These are phyloP conservation scores for Secale cereale DNA, from an alignment of 176 grass and related monocot genomes.

Conservation along the genomic window DNA sequence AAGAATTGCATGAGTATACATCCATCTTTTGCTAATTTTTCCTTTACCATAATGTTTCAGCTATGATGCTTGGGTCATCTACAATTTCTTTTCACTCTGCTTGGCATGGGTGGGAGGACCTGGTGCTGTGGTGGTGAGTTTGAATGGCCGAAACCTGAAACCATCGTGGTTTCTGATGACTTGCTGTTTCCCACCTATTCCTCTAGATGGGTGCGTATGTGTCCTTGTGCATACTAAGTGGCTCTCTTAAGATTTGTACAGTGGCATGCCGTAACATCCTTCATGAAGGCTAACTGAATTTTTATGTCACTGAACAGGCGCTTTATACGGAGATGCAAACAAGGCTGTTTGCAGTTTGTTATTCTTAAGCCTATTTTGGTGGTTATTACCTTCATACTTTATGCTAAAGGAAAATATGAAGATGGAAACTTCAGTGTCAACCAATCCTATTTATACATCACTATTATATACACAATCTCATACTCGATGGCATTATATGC, in stretches of 20 bases:
- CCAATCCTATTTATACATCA: conserved; percentile 96
- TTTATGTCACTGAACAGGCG: conserved; percentile 56
- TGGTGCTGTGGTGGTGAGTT: conserved; percentile 85
- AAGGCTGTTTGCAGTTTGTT: conserved; percentile 97
- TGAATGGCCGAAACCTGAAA: conserved; percentile 74
- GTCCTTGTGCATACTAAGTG: conserved; percentile 16
- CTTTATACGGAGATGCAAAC: conserved; percentile 97
- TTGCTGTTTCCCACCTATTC: conserved; percentile 91
- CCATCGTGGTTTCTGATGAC: conserved; percentile 97
- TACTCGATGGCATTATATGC: conserved; percentile 92
- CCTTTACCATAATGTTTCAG: conserved; percentile 55
- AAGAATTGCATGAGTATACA: not conserved
- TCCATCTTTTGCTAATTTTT: conserved; percentile 19
- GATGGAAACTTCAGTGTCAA: conserved; percentile 96
- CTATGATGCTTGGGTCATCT: conserved; percentile 99
- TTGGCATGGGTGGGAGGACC: conserved; percentile 98
- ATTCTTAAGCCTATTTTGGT: conserved; percentile 99
- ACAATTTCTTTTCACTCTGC: conserved; percentile 95
- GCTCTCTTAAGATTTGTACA: not conserved
- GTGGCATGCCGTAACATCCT: not conserved
- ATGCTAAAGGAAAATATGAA: conserved; percentile 85
- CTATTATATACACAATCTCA: conserved; percentile 92
- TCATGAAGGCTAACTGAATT: not conserved
- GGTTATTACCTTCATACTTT: conserved; percentile 95
- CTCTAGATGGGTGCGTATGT: conserved; percentile 83